phyloP scores from a whole-genome alignment of 352 stramenopile genomes.

The Phytopythium oedochilum region DNA sequence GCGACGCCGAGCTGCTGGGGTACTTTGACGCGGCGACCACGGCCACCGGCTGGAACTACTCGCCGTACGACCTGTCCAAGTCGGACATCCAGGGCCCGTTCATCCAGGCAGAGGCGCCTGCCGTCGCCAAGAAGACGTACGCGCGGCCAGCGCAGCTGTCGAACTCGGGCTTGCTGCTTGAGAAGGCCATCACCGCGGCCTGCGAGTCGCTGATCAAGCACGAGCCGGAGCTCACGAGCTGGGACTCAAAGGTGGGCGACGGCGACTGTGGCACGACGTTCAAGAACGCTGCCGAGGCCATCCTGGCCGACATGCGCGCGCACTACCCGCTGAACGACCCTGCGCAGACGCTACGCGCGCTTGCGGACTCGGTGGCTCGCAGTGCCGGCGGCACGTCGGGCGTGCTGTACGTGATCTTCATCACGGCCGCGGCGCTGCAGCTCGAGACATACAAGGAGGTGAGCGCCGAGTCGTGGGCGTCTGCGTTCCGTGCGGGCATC shows the following conservation, averaged over 20 bases:
- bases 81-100: conserved; percentile 22
- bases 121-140: conserved; percentile 22
- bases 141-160: conserved; percentile 40
- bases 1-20: conserved; percentile 37
- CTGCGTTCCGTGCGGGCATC: conserved; percentile 72
- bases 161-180: conserved; percentile 27
- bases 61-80: conserved; percentile 32
- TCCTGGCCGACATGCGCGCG: conserved; percentile 59
- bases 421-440: conserved; percentile 56
- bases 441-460: conserved; percentile 36
- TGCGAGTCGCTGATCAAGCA: conserved; percentile 78
- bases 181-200: conserved; percentile 63
- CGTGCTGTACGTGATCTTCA: conserved; percentile 93
- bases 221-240: conserved; percentile 91
- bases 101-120: conserved; percentile 23
- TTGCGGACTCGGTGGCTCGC: conserved; percentile 57
- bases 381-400: conserved; percentile 94
- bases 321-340: conserved; percentile 65
- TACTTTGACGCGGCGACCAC: conserved; percentile 61
- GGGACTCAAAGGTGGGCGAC: conserved; percentile 96
- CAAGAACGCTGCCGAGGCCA: conserved; percentile 86
- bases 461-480: conserved; percentile 36
- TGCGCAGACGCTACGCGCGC: conserved; percentile 42
- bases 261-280: conserved; percentile 97
- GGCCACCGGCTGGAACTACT: conserved; percentile 64